A percentile compares a stretch with the other conserved stretches of the same genome.
Conservation (phyloP, 2,329 filamentous ascomycete genomes). For the Sporothrix globosa region DNA sequence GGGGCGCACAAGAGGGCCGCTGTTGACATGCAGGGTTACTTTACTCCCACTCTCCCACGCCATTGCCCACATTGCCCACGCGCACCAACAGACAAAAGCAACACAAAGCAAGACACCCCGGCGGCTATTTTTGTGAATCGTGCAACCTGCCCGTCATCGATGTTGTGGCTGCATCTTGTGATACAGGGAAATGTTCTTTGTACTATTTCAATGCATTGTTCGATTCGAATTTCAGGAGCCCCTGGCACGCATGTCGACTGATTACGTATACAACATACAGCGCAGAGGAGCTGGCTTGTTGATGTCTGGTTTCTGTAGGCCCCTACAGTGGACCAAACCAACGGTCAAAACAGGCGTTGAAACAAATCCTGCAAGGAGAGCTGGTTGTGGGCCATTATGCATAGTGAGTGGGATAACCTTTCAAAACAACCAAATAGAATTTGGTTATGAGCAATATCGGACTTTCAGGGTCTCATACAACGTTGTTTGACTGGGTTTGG, state of each 20-base stretch:
- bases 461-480: not conserved
- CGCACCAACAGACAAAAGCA: not conserved
- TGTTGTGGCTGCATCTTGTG: not conserved
- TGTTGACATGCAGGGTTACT: slow-evolving; percentile 17
- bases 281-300: no score
- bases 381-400: slow-evolving; percentile 6
- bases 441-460: not conserved
- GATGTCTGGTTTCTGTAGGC: not conserved
- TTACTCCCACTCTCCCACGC: slow-evolving; percentile 11
- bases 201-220: not conserved
- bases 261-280: no score
- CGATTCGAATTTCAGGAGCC: not conserved
- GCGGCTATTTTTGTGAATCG: slow-evolving; percentile 13
- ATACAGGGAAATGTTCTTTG: not conserved
- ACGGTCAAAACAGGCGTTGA: slow-evolving; percentile 12
- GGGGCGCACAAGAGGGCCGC: not conserved
- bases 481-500: not conserved
- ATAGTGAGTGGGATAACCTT: not conserved
- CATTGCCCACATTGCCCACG: not conserved
- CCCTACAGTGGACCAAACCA: not conserved
- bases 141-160: slow-evolving; percentile 12
- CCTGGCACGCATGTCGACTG: not conserved
- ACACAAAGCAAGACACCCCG: not conserved
- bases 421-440: not conserved
- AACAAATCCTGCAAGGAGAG: slow-evolving; percentile 19